Conservation (phyloP, 352 stramenopile species). For the Pythium monospermum region DNA sequence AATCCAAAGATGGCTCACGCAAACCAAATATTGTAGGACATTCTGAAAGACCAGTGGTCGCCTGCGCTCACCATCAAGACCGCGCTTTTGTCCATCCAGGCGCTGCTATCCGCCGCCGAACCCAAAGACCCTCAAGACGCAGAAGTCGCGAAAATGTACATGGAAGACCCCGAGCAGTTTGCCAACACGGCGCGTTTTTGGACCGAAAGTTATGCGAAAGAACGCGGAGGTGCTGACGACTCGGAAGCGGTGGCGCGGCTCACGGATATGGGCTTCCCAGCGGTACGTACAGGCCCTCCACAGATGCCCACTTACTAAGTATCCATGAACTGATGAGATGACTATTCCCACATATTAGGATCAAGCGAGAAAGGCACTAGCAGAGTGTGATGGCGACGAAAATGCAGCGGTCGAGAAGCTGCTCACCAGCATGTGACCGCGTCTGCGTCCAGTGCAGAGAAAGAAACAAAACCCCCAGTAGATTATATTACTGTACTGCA, state of each 20-base stretch:
- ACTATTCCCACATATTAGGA: background rate
- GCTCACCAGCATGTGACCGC: slow-evolving; percentile 59
- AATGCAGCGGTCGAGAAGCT: slow-evolving; percentile 86
- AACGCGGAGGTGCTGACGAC: slow-evolving; percentile 46
- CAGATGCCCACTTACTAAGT: too few species aligned
- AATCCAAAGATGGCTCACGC: too few species aligned
- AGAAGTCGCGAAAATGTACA: slow-evolving; percentile 96
- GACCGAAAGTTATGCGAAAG: slow-evolving; percentile 94
- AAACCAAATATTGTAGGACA: slow-evolving; percentile 91
- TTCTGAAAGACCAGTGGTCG: slow-evolving; percentile 97
- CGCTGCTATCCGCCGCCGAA: slow-evolving; percentile 93
- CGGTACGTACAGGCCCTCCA: slow-evolving; percentile 45
- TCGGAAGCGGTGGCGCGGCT: slow-evolving; percentile 58
- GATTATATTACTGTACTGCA: slow-evolving; percentile 22
- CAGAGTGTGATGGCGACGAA: slow-evolving; percentile 73
- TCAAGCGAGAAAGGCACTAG: slow-evolving; percentile 31
- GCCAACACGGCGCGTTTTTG: slow-evolving; percentile 94
- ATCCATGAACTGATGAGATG: too few species aligned
- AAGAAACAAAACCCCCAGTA: slow-evolving; percentile 1
- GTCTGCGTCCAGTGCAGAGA: too few species aligned
- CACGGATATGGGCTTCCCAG: slow-evolving; percentile 85
- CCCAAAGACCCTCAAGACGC: slow-evolving; percentile 92
- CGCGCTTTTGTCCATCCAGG: slow-evolving; percentile 93
- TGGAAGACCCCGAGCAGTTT: slow-evolving; percentile 90
- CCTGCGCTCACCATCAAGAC: slow-evolving; percentile 97